Base-by-base conservation (phyloP, 257 asterid genomes). In the Henckelia pumila region DNA sequence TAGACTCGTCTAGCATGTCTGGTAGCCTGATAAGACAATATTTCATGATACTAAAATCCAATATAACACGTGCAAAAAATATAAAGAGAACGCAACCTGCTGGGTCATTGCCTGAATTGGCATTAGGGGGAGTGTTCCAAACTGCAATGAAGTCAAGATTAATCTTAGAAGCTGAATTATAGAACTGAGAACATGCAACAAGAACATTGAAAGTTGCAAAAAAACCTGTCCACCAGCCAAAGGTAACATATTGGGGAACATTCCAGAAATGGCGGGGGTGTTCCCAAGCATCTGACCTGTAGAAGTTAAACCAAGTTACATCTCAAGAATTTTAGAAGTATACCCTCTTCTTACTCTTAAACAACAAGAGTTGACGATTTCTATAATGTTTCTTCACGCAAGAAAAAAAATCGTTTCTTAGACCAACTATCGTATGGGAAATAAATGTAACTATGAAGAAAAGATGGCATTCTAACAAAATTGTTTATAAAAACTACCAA, bases 61-160 rank as follows among this genome's bases (percentile, higher is more conserved):
- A 22, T 8, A 7, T 6, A 7, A 37, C 59, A 67, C 61, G 6
- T 13, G 19, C 72, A 28, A 20, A 20, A 56, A 70, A 72, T 20
- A 26, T 52, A 66, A 5, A 53, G 13, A 62, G 13, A 70, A 72
- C 19, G 63, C 68, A 72, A 94, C 99, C 99, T 94, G 97, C 79
- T 94, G 99, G 44, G 97, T 94, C 99, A 94, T 94, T 28, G 97
- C 99, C 76, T 89, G 96, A 70, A 91, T 82, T 33, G 95, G 96
- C 95, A 89, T 82, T 61, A 86, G 59, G 16, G 91, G 91, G 61
- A 89, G 88, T n/a, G 81, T 79, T 77, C 87, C 89, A 11, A 86
- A 79, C 96, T 91, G 95, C 77, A 53, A 74, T 19, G 66, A 63
- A 61, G 63, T 61, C 25, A 53, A 69, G 26, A 63, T 29, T 61